Base-by-base conservation (phyloP, 2,329 filamentous ascomycete species). In the Domatiomyces catenatus region DNA sequence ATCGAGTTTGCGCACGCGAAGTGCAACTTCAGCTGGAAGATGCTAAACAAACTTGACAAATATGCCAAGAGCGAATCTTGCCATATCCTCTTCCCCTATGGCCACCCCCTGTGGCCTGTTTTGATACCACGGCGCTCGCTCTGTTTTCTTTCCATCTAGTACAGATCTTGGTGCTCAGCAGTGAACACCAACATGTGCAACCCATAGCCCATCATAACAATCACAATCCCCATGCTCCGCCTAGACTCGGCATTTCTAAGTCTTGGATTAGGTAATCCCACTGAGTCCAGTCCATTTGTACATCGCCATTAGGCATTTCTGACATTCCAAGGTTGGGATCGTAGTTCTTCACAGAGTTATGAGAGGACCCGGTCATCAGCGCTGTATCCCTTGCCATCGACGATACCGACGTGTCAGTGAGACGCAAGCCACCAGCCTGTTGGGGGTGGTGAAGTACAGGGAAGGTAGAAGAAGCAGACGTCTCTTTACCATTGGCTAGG, bases 281-380 rank as follows among this genome's bases (percentile, higher is more conserved):
- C 47, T 58, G 56, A 19, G 48, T 52, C 58, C 58, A 60, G 47
- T 60, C 57, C 56, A 60, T 58, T 44, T 55, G 50, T 54, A 59
- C 55, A 8, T 50, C 50, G 39, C 50, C 47, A 45, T 54, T 51
- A 3, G 51, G 49, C 24, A 53, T 48, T 15, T 48, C 55, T 26
- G 55, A 54, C 36, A 58, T 44, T 12, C 42, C 52, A 15, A 57
- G 20, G 12, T 47, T 52, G 2, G 54, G 54, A 26, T 55, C 51
- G 6, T 54, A 50, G 12, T 54, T 42, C 22, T 52, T 49, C 48
- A 57, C 50, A n/a, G 47, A n/a, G 22, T 50, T 28, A 19, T 51
- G 32, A 39, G 10, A 39, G 12, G 15, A 39, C 15, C 15, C 32
- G 32, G 10, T 15, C 32, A 15, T 39, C 10, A 15, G 32, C 12